Evolutionary conservation across 2,329 filamentous ascomycete genomes (phyloP).

Genomic region (Metarhizium humberi): DNA sequence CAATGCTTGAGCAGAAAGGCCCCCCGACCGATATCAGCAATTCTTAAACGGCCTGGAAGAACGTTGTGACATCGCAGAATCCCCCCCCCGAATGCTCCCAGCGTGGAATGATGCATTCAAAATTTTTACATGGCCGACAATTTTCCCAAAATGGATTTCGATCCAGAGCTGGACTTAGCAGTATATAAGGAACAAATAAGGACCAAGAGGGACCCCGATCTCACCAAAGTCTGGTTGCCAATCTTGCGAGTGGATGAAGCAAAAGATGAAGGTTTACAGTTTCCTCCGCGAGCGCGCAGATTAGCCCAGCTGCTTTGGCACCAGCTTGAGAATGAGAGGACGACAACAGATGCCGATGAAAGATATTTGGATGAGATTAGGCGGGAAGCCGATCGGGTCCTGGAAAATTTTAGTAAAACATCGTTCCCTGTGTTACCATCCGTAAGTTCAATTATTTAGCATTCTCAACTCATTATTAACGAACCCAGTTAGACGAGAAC

Average conservation of each 20-base stretch:
- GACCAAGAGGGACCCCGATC: conserved; percentile 4
- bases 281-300: conserved; percentile 1
- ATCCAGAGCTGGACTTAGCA: conserved; percentile 1
- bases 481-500: conserved; percentile 1
- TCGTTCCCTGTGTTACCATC: neutral
- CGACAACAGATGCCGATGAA: neutral
- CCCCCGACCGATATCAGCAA: neutral
- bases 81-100: neutral
- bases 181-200: conserved; percentile 3
- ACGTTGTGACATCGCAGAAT: neutral
- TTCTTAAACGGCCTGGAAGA: neutral
- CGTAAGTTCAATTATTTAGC: neutral
- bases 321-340: conserved; percentile 3
- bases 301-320: conserved; percentile 4
- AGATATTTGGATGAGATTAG: conserved; percentile 2
- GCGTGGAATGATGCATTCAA: conserved; percentile 1
- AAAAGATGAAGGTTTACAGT: conserved; percentile 5
- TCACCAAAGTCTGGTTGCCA: conserved; percentile 4
- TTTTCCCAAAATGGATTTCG: neutral
- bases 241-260: conserved; percentile 2
- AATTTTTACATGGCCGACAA: neutral
- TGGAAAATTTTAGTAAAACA: neutral
- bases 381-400: neutral
- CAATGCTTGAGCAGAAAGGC: neutral
- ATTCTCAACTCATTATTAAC: neutral